Base-by-base conservation (phyloP, 495 filamentous ascomycete species). In the Penicillium maclennaniae region DNA sequence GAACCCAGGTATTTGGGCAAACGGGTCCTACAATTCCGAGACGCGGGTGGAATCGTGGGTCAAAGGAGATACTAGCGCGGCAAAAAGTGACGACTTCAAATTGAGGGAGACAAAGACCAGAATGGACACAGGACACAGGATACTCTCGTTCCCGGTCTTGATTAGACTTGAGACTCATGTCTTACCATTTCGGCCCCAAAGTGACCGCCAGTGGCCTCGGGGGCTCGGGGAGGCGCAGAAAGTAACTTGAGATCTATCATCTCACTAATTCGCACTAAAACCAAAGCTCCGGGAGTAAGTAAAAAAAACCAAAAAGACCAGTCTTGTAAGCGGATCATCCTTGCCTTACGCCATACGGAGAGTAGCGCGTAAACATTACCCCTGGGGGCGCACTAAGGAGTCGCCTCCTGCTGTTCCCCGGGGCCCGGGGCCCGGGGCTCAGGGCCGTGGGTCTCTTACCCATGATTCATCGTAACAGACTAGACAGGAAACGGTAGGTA, bases 181-280 rank as follows among this genome's bases (percentile, higher is more conserved):
- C 31, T 4, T 34, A 3, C 31, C 4, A 12, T 34, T 34, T 34
- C 31, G 31, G 8, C 31, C 31, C 31, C 31, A 34, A 34, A 34
- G 31, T 34, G 31, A 34, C 38, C 38, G 34, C 45, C 49, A 27
- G 43, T 53, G 28, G 23, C 5, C 23, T 23, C 23, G 31, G 31
- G 31, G 31, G 45, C 47, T 54, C 55, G 53, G 47, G 60, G 51
- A 59, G 55, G 53, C 49, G 44, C 53, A 61, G 62, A 60, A 56
- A 55, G 60, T 36, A 46, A 51, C 56, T 59, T 66, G 63, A 73
- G 71, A 75, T 75, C 71, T 73, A 75, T 75, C 69, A 72, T 70
- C 70, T 71, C 62, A 69, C 65, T 67, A 69, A 66, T 51, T 62
- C 59, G 43, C 68, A 69, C 71, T 70, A 69, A 69, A 66, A 68